Percentiles rank a stretch among this genome's conserved stretches.
These are phyloP conservation scores for Trichomonas gallinae DNA, from an alignment of 208 protist species.

Conservation along the genomic window DNA sequence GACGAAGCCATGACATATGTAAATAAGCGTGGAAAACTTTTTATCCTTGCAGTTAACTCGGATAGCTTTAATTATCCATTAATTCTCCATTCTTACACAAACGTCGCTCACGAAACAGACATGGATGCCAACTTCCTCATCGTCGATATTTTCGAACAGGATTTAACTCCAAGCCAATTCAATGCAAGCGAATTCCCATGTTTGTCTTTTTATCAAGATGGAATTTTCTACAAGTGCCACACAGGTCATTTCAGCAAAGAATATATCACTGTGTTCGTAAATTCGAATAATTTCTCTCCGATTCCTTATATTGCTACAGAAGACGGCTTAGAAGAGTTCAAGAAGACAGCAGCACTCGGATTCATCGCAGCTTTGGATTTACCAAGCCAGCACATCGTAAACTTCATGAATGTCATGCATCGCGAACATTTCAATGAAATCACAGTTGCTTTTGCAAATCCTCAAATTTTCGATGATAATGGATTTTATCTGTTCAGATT, in stretches of 20 bases:
- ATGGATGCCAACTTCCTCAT: not conserved
- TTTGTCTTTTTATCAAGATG: not conserved
- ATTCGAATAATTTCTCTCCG: not conserved
- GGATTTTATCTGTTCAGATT: not conserved
- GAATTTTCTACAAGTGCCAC: not conserved
- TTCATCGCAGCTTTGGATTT: not conserved
- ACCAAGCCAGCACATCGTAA: not conserved
- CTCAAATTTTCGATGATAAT: not conserved
- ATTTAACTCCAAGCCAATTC: not conserved
- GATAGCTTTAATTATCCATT: not conserved
- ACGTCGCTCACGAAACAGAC: not conserved
- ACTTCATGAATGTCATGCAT: not conserved
- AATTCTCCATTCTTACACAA: not conserved
- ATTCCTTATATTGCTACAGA: not conserved
- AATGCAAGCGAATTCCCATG: not conserved
- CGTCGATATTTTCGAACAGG: not conserved
- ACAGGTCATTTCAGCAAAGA: not conserved
- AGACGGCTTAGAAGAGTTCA: not conserved
- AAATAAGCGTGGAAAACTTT: not conserved
- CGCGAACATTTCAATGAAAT: not conserved
- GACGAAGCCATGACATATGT: not conserved
- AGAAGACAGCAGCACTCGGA: not conserved
- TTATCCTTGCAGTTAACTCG: not conserved
- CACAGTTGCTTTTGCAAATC: not conserved
- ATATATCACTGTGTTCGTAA: not conserved